These are phyloP conservation scores for Ophiocordyceps camponoti-leonardi DNA, from an alignment of 2,329 filamentous ascomycete genomes.

Conservation along the genomic window DNA sequence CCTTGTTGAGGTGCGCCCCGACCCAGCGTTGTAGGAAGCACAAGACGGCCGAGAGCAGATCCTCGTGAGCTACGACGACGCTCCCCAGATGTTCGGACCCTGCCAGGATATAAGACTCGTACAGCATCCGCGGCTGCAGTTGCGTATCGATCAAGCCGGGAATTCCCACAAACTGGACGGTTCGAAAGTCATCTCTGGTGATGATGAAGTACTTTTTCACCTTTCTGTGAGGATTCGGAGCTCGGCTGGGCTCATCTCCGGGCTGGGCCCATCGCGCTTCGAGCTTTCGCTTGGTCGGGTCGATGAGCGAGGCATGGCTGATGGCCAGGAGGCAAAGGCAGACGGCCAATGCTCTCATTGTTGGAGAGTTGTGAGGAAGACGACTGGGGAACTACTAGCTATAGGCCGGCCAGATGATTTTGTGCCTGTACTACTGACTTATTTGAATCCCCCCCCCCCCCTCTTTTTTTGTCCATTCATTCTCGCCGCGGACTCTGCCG, in stretches of 20 bases:
- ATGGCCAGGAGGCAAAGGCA: background rate
- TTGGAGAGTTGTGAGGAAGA: no score
- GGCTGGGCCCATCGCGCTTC: background rate
- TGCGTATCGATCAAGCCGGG: background rate
- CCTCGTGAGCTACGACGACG: background rate
- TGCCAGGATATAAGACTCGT: background rate
- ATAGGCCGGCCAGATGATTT: no score
- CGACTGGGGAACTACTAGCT: no score
- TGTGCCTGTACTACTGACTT: no score
- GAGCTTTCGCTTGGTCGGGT: background rate
- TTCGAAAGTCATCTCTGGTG: background rate
- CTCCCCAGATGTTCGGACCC: background rate
- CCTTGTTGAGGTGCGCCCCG: background rate
- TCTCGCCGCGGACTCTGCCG: no score
- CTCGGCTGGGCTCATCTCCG: background rate
- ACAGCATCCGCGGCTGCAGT: background rate
- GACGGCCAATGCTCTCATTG: background rate
- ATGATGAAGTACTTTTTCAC: background rate
- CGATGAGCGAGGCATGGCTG: background rate
- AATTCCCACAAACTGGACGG: background rate
- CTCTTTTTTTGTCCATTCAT: no score
- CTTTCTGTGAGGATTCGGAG: background rate
- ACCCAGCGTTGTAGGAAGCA: background rate
- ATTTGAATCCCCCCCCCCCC: no score
- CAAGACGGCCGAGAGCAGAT: background rate